Percentiles rank a stretch among this genome's conserved stretches.
Evolutionary conservation across 495 filamentous ascomycete genomes (phyloP).

Genomic region (Peziza echinospora): DNA sequence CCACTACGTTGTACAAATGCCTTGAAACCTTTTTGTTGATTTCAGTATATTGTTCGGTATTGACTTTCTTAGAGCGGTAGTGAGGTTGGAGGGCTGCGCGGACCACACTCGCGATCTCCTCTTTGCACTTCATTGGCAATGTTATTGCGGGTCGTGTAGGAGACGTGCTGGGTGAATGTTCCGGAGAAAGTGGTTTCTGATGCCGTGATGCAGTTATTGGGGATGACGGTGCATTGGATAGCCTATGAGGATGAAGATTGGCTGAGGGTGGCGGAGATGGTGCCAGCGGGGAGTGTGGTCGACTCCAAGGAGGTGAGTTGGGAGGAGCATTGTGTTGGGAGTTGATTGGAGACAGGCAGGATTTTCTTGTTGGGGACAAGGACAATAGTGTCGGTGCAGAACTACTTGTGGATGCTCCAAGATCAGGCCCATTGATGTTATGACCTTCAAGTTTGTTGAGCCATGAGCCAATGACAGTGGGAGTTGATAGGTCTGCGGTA

Average conservation of each 20-base stretch:
- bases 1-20: slow-evolving; percentile 14
- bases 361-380: not conserved
- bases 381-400: not conserved
- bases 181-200: not conserved
- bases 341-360: no score
- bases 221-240: not conserved
- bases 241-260: not conserved
- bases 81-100: slow-evolving; percentile 11
- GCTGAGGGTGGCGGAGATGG: not conserved
- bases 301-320: not conserved
- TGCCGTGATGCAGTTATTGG: not conserved
- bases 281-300: not conserved
- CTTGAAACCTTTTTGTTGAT: slow-evolving; percentile 18
- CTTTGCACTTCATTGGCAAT: slow-evolving; percentile 7
- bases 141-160: not conserved
- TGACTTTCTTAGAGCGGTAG: slow-evolving; percentile 13
- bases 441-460: not conserved
- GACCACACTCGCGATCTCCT: slow-evolving; percentile 12
- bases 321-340: no score
- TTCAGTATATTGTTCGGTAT: slow-evolving; percentile 14
- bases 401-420: not conserved
- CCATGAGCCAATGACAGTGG: not conserved
- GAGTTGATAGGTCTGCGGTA: no score
- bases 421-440: not conserved
- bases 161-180: not conserved